phyloP scores from a whole-genome alignment of 2,329 filamentous ascomycete species.

The Purpureocillium lavendulum region DNA sequence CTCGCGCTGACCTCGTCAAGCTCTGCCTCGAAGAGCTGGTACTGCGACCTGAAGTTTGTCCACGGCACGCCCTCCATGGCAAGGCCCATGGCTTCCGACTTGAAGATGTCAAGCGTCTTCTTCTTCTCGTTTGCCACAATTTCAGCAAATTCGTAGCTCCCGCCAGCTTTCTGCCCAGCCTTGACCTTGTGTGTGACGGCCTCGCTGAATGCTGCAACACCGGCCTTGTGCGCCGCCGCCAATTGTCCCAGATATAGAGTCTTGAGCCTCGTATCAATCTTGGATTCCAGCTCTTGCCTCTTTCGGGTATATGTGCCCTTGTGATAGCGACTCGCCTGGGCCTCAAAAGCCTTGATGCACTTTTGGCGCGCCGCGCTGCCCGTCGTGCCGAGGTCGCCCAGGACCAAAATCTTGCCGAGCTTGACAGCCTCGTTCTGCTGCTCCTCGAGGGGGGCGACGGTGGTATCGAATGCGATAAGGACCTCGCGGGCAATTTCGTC shows the following conservation, averaged over 20 bases:
- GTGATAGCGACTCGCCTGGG: constrained; percentile 88
- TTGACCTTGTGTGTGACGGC: constrained; percentile 84
- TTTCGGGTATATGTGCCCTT: constrained; percentile 91
- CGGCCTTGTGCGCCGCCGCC: constrained; percentile 78
- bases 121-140: constrained; percentile 81
- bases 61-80: constrained; percentile 73
- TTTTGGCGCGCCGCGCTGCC: constrained; percentile 66
- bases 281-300: constrained; percentile 72
- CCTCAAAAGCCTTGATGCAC: constrained; percentile 77
- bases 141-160: constrained; percentile 86
- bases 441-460: constrained; percentile 78
- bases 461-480: constrained; percentile 70
- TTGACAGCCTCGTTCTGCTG: constrained; percentile 68
- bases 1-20: constrained; percentile 80
- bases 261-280: constrained; percentile 84
- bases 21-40: constrained; percentile 77
- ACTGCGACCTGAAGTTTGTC: constrained; percentile 80
- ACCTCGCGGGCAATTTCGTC: constrained; percentile 94
- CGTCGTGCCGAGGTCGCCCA: constrained; percentile 64
- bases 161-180: constrained; percentile 83
- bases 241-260: constrained; percentile 83
- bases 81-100: constrained; percentile 64
- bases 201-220: constrained; percentile 76
- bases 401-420: constrained; percentile 63
- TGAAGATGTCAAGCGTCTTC: constrained; percentile 66